Evolutionary conservation across 495 filamentous ascomycete genomes (phyloP), one percentile per base, ranked within the genome.

Genomic region (Ascodesmis nigricans): DNA sequence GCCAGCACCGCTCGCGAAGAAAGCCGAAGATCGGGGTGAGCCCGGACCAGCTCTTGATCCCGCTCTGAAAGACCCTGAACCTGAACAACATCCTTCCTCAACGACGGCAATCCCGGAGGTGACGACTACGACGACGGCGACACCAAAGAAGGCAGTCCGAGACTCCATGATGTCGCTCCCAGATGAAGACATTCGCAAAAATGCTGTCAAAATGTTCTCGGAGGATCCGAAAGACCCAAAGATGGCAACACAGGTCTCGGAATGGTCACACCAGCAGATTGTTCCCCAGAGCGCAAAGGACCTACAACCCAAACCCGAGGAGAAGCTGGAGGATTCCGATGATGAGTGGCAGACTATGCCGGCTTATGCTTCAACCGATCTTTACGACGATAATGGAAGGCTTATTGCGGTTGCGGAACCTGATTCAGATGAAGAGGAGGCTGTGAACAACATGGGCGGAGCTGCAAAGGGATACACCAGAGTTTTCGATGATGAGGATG

Each of bases 391-490:
- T 42, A 73, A 90, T 45, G 78, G 81, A 38, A 78, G 67, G 47
- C 64, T 95, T 19, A 60, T 99, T 39, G 87, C 84, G 5, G 67
- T 65, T 21, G 82, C 82, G 27, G 71, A 72, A 19, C 56, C 65
- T 22, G 71, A 77, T 29, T 71, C 71, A 1, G 75, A 74, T 36
- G 69, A 77, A 13, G 70, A 78, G 31, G 66, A 65, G 24, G 73
- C 71, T 25, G 71, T 66, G 13, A 65, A 57, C 8, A 70, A 67
- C 17, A 58, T 87, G 0, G 80, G 82, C 20, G 83, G 83, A 2
- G 90, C 82, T 19, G 80, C 80, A 13, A 91, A 78, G 53, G 87
- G 87, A 1, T 99, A 99, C 51, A 95, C 87, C 5, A 64, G 78
- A 34, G 79, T 99, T 11, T 69, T 90, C 42, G 60, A 91, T 20